Evolutionary conservation across 495 filamentous ascomycete genomes (phyloP).

Genomic region (Aspergillus cristatus): DNA sequence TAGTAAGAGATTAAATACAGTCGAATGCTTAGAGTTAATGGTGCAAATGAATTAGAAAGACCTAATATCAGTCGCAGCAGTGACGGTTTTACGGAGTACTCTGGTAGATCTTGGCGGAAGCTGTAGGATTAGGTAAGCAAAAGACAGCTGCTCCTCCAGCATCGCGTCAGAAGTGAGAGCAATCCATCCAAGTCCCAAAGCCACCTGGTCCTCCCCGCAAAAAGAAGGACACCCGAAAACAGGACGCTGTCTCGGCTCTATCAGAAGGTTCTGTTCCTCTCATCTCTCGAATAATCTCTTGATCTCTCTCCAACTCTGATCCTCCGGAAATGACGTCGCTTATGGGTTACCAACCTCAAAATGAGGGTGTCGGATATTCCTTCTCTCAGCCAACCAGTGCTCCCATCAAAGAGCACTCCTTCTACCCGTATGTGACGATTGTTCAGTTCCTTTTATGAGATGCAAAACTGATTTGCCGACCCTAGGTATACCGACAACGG

Average conservation of each 20-base stretch:
- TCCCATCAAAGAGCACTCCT: slow-evolving; percentile 62
- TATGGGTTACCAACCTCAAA: slow-evolving; percentile 30
- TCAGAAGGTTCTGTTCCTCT: neutral
- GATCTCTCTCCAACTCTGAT: neutral
- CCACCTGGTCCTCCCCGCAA: neutral
- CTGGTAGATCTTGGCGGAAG: neutral
- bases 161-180: slow-evolving; percentile 29
- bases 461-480: slow-evolving; percentile 3
- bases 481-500: slow-evolving; percentile 95
- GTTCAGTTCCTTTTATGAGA: slow-evolving; percentile 1
- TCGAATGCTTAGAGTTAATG: too few relatives aligned
- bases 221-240: neutral
- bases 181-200: slow-evolving; percentile 9
- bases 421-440: slow-evolving; percentile 67
- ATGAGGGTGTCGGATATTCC: slow-evolving; percentile 47
- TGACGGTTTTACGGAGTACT: too few relatives aligned
- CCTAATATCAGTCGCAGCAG: too few relatives aligned
- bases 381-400: slow-evolving; percentile 45
- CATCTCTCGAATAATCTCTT: neutral
- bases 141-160: slow-evolving; percentile 26
- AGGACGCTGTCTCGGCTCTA: neutral
- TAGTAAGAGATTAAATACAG: too few relatives aligned
- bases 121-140: slow-evolving; percentile 28
- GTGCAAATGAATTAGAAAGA: too few relatives aligned
- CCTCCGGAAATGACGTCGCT: slow-evolving; percentile 37